These are phyloP conservation scores for Ogataea hybrid DNA, from an alignment of 1,139 yeast genomes.

Conservation along the genomic window DNA sequence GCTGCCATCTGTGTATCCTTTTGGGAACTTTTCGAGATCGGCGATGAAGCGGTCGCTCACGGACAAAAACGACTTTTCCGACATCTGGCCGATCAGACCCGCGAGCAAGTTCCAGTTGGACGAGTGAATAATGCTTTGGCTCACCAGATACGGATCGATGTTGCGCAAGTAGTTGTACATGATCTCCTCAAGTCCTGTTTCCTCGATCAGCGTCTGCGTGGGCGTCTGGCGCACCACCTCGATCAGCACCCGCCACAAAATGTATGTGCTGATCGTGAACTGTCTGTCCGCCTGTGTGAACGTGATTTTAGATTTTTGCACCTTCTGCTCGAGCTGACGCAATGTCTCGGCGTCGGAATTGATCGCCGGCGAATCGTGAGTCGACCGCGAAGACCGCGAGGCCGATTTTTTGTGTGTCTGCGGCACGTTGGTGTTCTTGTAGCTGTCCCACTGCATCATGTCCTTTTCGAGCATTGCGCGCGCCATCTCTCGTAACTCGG, in stretches of 20 bases:
- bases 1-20: no score
- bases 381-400: slow-evolving; percentile 20
- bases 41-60: no score
- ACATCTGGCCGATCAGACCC: no score
- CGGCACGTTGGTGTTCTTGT: slow-evolving; percentile 22
- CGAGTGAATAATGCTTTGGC: no score
- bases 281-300: slow-evolving; percentile 86
- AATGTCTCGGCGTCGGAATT: slow-evolving; percentile 12
- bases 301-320: slow-evolving; percentile 59
- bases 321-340: slow-evolving; percentile 37
- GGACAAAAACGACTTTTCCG: no score
- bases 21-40: no score
- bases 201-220: slow-evolving; percentile 68
- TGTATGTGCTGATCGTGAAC: slow-evolving; percentile 81
- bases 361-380: slow-evolving; percentile 14
- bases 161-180: no score
- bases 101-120: no score
- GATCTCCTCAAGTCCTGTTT: slow-evolving; percentile 84
- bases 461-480: no score
- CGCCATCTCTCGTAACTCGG: no score
- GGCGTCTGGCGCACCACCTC: slow-evolving; percentile 92
- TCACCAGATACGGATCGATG: no score
- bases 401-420: slow-evolving; percentile 20
- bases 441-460: slow-evolving; percentile 32
- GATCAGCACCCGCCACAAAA: slow-evolving; percentile 87